Evolutionary conservation across 306 rosid genomes (phyloP), one percentile per base, ranked within the genome.

Genomic region (Inga leiocalycina): DNA sequence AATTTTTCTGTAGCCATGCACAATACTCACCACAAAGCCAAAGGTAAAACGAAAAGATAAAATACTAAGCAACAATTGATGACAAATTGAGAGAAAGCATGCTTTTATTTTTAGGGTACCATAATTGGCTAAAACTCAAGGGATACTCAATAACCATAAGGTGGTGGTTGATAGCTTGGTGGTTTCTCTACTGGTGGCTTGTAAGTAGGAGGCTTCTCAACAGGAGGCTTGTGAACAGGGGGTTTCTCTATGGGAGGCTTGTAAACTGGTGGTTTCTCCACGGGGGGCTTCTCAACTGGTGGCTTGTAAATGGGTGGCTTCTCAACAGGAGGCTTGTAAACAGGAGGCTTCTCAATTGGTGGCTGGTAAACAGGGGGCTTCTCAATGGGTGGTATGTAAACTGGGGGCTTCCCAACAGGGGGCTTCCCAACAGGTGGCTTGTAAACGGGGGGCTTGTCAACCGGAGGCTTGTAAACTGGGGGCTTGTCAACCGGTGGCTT

Each of bases 381-480:
- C 66, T 22, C 66, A 10, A 59, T 34, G 0, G 66, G 66, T 2
- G 66, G 66, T 34, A 22, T 59, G 6, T 59, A 59, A 3, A 59
- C 6, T 0, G 66, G 66, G 0, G 66, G 66, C 2, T 59, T 59
- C 15, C 22, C 34, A 8, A 59, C 66, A 0, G 66, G 66, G 3
- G 66, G 66, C 66, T 59, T n/a, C 34, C 8, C 66, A 2, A 59
- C 16, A 0, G 66, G 66, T 0, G 66, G 66, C 1, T 59, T 22
- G 34, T 59, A 32, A 0, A 59, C 16, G 0, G 66, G 66, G 0
- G 66, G 66, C 15, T 59, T 59, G 6, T 59, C 10, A 0, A 59
- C 6, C 0, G 66, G 66, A 0, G 66, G 66, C 15, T 22, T 59
- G 15, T 59, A 22, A 0, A 59, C 14, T 0, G 66, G 66, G 0